Base-by-base conservation (phyloP, 73 alveolate species). In the Paraurostyla sp. region DNA sequence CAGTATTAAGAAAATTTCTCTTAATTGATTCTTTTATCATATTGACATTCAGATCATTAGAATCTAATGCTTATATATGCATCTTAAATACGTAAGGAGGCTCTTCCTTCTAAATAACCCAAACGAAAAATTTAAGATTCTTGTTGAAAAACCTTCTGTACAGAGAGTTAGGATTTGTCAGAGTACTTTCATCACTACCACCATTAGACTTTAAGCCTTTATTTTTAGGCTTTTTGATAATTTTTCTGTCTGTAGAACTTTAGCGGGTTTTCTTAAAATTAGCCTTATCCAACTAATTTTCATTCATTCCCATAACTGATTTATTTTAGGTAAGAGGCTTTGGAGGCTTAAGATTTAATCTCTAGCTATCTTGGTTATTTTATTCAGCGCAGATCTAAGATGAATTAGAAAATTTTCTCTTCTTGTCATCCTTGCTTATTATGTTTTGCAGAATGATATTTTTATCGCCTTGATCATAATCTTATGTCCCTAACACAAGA, bases 91-190 rank as follows among this genome's bases (percentile, higher is more conserved):
- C 30, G 38, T 73, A 73, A 23, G 86, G 86, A 49, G 71, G 65
- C 20, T 73, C 68, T 46, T 73, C 86, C 18, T 49, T 73, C 0
- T 73, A 50, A 25, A 73, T 73, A 11, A 73, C 71, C 86, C 86
- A 73, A 11, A 73, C 18, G 52, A 73, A 73, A 32, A 73, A 73
- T 33, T 73, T 49, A 25, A 73, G 52, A 18, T 43, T 48, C 46
- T 30, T 73, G 29, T 73, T 73, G 52, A 16, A 73, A 29, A 48
- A 4, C 35, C 29, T 73, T 18, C 86, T 42, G 27, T 73, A 73
- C 30, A 46, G 3, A 27, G 86, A 73, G 46, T 73, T 73, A 9
- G 86, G 86, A 36, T 73, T 73, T 16, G 86, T 73, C 52, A 48
- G 32, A 6, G 49, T 30, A 46, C 86, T 73, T 27, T 73, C 71